Evolutionary conservation across 2,329 filamentous ascomycete genomes (phyloP), one percentile per base, ranked within the genome.

Genomic region (Arthrinium puccinioides): DNA sequence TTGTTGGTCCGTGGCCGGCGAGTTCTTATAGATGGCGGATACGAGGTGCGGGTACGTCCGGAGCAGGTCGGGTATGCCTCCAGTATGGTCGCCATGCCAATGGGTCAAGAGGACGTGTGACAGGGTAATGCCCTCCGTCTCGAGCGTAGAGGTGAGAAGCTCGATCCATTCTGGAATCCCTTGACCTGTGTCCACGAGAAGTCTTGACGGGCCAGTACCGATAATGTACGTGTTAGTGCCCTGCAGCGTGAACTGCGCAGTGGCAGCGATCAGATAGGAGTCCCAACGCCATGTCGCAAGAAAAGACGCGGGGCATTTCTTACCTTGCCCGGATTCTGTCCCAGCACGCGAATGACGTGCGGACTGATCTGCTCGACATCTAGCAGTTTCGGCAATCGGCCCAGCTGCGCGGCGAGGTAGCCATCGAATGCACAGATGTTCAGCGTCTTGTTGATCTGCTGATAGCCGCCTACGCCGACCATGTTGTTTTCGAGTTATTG

Each of bases 171-270:
- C 70, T 2, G 80, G 75, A 40, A 69, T 75, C 32, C 90, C 92
- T 60, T 95, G 82, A 33, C 85, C 92, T 0, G 89, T 95, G 62
- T 98, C 92, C 53, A 98, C 79, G 16, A 98, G 74, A 40, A 97
- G 70, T 9, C 92, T 80, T 7, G 66, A 62, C 5, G 66, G 57
- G 4, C 89, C 90, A 6, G 74, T 80, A 40, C 92, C 92, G 41
- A 98, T 55, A 14, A 98, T 74, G 59, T 98, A 98, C 21, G 92
- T 98, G 60, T 98, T 98, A 48, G 92, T 96, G 44, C 88, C 82
- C 61, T 83, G 76, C 9, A 83, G 63, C 4, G 76, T 73, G 52
- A 80, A 81, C 68, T 94, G 10, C n/a, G 10, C 11, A 13, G 9
- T n/a, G n/a, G n/a, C n/a, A n/a, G n/a, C n/a, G n/a, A n/a, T n/a